Conservation (phyloP, 306 rosid genomes). For the Sphenostylis stenocarpa region DNA sequence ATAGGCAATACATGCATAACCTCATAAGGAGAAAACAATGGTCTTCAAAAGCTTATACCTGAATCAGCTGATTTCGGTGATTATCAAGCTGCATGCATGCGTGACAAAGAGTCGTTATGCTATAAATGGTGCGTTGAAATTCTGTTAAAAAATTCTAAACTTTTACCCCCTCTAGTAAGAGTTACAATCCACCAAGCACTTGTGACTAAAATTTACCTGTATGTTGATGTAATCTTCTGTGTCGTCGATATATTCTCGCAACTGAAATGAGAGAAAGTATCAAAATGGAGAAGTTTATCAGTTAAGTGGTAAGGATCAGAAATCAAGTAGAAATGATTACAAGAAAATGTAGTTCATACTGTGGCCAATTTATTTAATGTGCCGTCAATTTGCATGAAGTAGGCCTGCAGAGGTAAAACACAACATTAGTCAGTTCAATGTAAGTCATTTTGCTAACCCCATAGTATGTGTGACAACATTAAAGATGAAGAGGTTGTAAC, state of each 20-base stretch:
- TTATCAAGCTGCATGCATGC: slow-evolving; percentile 75
- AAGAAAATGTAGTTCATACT: slow-evolving; percentile 43
- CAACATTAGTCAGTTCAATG: slow-evolving; percentile 18
- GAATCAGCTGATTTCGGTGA: slow-evolving; percentile 84
- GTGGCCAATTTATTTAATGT: slow-evolving; percentile 74
- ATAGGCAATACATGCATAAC: neutral
- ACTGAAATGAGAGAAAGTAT: slow-evolving; percentile 35
- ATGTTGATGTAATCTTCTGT: slow-evolving; percentile 89
- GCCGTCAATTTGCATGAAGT: slow-evolving; percentile 76
- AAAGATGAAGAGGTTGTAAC: slow-evolving; percentile 32
- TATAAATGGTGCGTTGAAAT: neutral
- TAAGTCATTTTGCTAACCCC: neutral
- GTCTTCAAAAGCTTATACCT: slow-evolving; percentile 44
- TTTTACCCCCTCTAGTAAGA: neutral
- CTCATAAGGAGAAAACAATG: neutral
- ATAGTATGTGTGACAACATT: neutral
- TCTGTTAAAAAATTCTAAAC: neutral
- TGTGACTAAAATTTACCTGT: slow-evolving; percentile 53
- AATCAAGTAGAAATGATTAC: neutral
- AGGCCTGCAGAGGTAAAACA: slow-evolving; percentile 62
- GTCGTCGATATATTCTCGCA: slow-evolving; percentile 82
- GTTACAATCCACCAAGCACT: neutral
- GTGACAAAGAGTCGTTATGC: slow-evolving; percentile 4
- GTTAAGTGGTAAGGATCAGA: neutral
- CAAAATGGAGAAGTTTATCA: neutral